Conservation (phyloP, 208 protist genomes). For the Phytomonas serpens region DNA sequence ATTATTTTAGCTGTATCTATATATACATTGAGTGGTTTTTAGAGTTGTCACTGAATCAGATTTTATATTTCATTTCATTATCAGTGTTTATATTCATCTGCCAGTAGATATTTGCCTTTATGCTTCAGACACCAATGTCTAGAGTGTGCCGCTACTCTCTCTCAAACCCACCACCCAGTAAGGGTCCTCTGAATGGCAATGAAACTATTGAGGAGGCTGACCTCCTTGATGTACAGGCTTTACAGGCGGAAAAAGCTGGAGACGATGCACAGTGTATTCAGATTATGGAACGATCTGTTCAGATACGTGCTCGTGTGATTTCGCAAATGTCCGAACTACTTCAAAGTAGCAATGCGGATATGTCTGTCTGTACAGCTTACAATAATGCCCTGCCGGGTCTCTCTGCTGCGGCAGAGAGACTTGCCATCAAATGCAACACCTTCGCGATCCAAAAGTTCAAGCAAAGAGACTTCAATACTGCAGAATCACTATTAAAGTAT, state of each 20-base stretch:
- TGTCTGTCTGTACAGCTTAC: slow-evolving; percentile 15
- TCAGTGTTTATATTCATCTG: neutral
- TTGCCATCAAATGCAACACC: slow-evolving; percentile 69
- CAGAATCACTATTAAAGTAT: slow-evolving; percentile 50
- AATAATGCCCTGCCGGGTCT: slow-evolving; percentile 25
- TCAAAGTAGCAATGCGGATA: slow-evolving; percentile 6
- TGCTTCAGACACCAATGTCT: neutral
- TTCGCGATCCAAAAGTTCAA: slow-evolving; percentile 71
- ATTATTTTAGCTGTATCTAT: neutral
- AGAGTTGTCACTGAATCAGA: neutral
- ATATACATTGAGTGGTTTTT: slow-evolving; percentile 3
- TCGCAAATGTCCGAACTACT: slow-evolving; percentile 13
- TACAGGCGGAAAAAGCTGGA: slow-evolving; percentile 37
- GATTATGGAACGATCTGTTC: slow-evolving; percentile 74
- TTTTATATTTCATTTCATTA: slow-evolving; percentile 10
- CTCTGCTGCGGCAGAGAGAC: slow-evolving; percentile 65
- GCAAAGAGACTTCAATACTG: slow-evolving; percentile 49
- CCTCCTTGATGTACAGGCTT: slow-evolving; percentile 49
- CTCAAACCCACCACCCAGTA: slow-evolving; percentile 20
- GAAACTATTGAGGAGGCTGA: slow-evolving; percentile 60
- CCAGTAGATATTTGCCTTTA: neutral
- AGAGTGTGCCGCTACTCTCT: slow-evolving; percentile 24
- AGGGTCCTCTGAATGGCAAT: slow-evolving; percentile 29
- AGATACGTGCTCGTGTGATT: slow-evolving; percentile 47
- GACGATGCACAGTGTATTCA: slow-evolving; percentile 45